Evolutionary conservation across 2,329 filamentous ascomycete genomes (phyloP), one percentile per base, ranked within the genome.

Genomic region (Alternaria ethzedia): DNA sequence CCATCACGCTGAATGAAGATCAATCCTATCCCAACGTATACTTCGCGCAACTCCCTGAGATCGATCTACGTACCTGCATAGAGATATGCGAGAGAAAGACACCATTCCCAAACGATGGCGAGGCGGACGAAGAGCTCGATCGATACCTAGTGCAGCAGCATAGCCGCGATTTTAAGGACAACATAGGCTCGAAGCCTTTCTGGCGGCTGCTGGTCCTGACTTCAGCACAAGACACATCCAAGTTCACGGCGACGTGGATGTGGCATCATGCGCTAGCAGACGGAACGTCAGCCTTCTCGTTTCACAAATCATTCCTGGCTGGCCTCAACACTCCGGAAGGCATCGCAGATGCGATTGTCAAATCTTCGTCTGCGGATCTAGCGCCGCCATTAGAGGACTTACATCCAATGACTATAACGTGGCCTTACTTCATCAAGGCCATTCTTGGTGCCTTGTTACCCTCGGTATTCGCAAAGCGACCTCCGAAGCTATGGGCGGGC

Each of bases 261-360:
- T 84, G 78, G 64, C 84, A 86, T 59, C 84, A 86, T 72, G 81
- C 80, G 3, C 74, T 86, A 54, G 81, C 80, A 3, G 84, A 86
- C 66, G 83, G 84, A 2, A 72, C 71, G 9, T 83, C 82, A 0
- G 82, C 81, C 0, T 77, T 83, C 26, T 75, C 81, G 0, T 85
- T 86, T 63, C 84, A 85, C 58, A 68, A 75, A 9, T 73, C 77
- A 0, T 82, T 86, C 41, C 75, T 81, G 5, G 65, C 70, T 6
- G 81, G 80, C 5, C 63, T 85, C 12, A 64, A 68, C 30, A 17
- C 21, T 21, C 4, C 17, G 17, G 21, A 56, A 1, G 15, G 17
- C 11, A 36, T 46, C 2, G 13, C 46, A 5, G 52, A 63, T 3
- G 52, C 66, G 3, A 59, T 74, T 8, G 64, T 76, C 15, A 28